phyloP scores from a whole-genome alignment of 2,329 filamentous ascomycete species.

The Lomentospora prolificans region DNA sequence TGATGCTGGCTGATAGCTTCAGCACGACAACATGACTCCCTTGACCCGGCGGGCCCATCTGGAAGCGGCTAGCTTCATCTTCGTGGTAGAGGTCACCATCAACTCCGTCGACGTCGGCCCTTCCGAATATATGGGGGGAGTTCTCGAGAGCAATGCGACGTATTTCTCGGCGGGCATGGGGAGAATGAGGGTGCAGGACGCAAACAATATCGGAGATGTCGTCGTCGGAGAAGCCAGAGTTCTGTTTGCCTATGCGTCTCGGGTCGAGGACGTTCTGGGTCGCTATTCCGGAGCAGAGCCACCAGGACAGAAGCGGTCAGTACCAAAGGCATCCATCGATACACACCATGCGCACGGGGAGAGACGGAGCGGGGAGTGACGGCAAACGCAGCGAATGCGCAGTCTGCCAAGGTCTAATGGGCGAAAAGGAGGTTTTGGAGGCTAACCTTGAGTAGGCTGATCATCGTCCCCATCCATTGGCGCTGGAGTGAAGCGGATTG shows the following conservation, averaged over 20 bases:
- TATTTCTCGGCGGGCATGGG: conserved; percentile 64
- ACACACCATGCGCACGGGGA: background rate
- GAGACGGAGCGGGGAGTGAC: background rate
- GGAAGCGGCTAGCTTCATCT: conserved; percentile 39
- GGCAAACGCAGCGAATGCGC: too few species aligned
- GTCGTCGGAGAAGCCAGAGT: conserved; percentile 71
- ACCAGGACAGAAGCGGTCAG: background rate
- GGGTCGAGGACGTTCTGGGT: conserved; percentile 79
- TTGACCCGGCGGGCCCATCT: conserved; percentile 34
- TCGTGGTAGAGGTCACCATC: conserved; percentile 41
- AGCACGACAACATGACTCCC: conserved; percentile 65
- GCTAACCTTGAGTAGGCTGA: conserved; percentile 9
- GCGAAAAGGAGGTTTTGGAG: background rate
- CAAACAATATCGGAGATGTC: conserved; percentile 85
- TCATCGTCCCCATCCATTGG: conserved; percentile 10
- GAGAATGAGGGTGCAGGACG: conserved; percentile 71
- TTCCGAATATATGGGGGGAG: conserved; percentile 39
- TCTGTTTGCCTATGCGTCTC: conserved; percentile 66
- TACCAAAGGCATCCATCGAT: background rate
- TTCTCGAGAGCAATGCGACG: conserved; percentile 35
- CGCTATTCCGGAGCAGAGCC: conserved; percentile 28
- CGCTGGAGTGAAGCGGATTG: conserved; percentile 1
- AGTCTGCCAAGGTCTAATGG: too few species aligned
- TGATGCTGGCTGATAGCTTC: conserved; percentile 64
- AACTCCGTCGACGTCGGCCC: conserved; percentile 37